Percentiles rank a stretch among this genome's conserved stretches.
These are phyloP conservation scores for Trametes versicolor DNA, from an alignment of 1,284 basidiomycete genomes.

Conservation along the genomic window DNA sequence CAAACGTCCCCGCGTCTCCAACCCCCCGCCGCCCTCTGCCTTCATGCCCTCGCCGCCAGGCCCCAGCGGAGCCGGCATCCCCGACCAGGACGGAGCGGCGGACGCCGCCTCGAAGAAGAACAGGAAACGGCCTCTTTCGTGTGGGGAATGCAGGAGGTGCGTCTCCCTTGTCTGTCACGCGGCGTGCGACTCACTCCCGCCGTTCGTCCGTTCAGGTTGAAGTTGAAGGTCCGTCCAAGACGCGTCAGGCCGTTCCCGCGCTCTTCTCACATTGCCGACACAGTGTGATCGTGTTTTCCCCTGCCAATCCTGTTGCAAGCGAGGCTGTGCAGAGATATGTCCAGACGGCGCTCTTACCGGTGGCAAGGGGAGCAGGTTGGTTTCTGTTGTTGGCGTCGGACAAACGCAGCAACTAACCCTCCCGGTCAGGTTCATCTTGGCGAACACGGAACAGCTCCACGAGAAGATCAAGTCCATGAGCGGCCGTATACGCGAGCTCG, in stretches of 20 bases:
- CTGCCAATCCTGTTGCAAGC: slow-evolving; percentile 68
- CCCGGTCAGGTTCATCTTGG: slow-evolving; percentile 65
- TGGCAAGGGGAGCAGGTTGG: slow-evolving; percentile 48
- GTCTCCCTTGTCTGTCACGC: slow-evolving; percentile 32
- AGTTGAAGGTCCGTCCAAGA: slow-evolving; percentile 55
- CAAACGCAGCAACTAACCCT: slow-evolving; percentile 9
- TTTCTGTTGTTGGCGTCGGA: background rate
- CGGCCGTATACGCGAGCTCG: slow-evolving; percentile 70
- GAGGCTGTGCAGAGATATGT: slow-evolving; percentile 68
- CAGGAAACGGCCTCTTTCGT: slow-evolving; percentile 56
- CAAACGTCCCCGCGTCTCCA: slow-evolving; percentile 36
- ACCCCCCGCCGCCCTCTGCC: slow-evolving; percentile 21
- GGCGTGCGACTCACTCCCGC: slow-evolving; percentile 20
- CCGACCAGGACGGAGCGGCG: slow-evolving; percentile 40
- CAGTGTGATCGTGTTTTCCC: slow-evolving; percentile 71
- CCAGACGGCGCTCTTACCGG: slow-evolving; percentile 59
- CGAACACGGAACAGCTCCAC: slow-evolving; percentile 79
- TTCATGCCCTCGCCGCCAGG: slow-evolving; percentile 27
- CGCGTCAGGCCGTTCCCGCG: slow-evolving; percentile 27
- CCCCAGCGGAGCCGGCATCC: slow-evolving; percentile 31
- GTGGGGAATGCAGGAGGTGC: slow-evolving; percentile 66
- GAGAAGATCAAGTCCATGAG: slow-evolving; percentile 68
- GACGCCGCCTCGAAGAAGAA: slow-evolving; percentile 49
- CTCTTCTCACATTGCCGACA: slow-evolving; percentile 20
- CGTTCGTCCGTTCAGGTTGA: slow-evolving; percentile 50